Evolutionary conservation across 495 filamentous ascomycete species (phyloP), one percentile per base, ranked within the genome.

Genomic region (Lophiotrema nucula): DNA sequence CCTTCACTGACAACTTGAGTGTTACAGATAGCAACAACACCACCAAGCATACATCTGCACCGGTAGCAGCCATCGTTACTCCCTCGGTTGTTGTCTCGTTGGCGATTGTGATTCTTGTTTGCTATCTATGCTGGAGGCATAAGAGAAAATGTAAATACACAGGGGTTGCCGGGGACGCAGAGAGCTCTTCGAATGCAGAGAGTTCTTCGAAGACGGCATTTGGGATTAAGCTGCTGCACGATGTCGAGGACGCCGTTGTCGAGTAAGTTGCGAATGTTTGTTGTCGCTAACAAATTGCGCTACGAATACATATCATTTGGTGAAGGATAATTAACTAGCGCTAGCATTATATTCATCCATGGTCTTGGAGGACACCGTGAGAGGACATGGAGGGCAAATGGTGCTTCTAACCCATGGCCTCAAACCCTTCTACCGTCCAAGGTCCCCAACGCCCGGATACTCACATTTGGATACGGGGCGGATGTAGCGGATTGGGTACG

Each of bases 391-490:
- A 55, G 25, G n/a, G 39, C 52, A 21, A 4, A 45, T 4, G 39
- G 21, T 38, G 59, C 59, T 11, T 6, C 11, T 11, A 26, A 60
- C 13, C 45, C 54, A 13, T 69, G 62, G 65, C 62, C 67, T 10
- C 37, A 50, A 31, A 43, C 62, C 25, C 50, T 70, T 0, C 53
- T 72, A 3, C 55, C 68, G n/a, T 16, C 37, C 1, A 64, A 65
- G 26, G 12, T 69, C 24, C 50, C 60, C 3, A 51, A 64, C 10
- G 60, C 69, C 41, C 65, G 67, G 4, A 39, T 73, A 2, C 52
- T 71, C 10, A 54, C 67, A 16, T 70, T 59, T 43, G 68, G 70
- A 52, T 73, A 73, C 37, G 69, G 70, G 45, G 63, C 67, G 25
- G 45, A 61, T 25, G 58, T 72, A 0, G 44, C 56, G 10, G 50